These are phyloP conservation scores for Phlyctochytrium arcticum DNA, from an alignment of 192 early-diverging fungal genomes.

Conservation along the genomic window DNA sequence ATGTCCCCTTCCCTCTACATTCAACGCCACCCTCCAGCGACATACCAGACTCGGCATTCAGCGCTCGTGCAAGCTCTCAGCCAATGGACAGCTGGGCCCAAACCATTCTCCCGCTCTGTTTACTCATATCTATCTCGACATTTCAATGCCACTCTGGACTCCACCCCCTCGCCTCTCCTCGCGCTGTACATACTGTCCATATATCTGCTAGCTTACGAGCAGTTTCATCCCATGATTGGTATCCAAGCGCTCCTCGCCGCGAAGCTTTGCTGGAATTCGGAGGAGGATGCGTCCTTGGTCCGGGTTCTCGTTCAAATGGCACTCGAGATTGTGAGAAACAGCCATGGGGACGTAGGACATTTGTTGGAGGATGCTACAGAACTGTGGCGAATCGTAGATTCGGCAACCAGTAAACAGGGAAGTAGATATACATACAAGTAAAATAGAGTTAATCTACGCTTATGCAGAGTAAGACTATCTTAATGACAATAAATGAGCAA, in stretches of 20 bases:
- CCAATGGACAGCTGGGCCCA: neutral
- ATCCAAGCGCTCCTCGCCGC: constrained; percentile 43
- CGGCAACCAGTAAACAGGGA: too few relatives aligned
- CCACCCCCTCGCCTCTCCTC: constrained; percentile 36
- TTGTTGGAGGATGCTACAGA: neutral
- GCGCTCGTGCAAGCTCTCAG: neutral
- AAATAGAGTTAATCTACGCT: too few relatives aligned
- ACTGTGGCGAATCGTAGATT: neutral
- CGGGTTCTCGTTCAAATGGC: too few relatives aligned
- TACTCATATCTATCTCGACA: constrained; percentile 34
- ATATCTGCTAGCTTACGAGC: constrained; percentile 46
- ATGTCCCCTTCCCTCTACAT: neutral
- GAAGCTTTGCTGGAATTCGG: constrained; percentile 44
- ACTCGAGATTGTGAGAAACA: neutral
- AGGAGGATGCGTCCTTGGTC: too few relatives aligned
- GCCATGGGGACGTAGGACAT: neutral
- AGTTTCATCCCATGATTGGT: constrained; percentile 45
- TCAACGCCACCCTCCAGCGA: neutral
- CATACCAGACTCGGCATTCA: neutral
- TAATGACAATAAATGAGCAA: too few relatives aligned
- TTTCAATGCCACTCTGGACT: constrained; percentile 40
- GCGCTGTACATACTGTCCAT: constrained; percentile 41
- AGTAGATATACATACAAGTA: too few relatives aligned
- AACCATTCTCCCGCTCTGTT: constrained; percentile 23
- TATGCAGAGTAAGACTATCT: too few relatives aligned